phyloP scores from a whole-genome alignment of 805 yeast species.

The Candida germanica region DNA sequence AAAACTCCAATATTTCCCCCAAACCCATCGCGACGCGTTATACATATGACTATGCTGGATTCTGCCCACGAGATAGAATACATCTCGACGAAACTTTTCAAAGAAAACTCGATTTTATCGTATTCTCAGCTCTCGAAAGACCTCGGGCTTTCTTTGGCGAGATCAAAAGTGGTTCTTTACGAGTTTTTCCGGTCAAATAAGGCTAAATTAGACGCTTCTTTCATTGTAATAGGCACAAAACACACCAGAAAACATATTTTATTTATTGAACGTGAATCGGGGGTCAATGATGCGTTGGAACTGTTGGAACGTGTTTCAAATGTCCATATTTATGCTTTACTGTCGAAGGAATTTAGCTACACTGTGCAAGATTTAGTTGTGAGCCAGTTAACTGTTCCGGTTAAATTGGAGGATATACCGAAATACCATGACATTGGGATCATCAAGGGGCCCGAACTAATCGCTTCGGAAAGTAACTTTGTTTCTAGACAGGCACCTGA shows the following conservation, averaged over 20 bases:
- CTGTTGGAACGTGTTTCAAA: conserved; percentile 28
- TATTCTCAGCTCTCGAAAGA: conserved; percentile 42
- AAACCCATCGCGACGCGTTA: not conserved
- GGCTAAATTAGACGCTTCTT: conserved; percentile 37
- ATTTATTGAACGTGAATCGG: conserved; percentile 19
- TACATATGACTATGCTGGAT: conserved; percentile 32
- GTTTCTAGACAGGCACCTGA: no score
- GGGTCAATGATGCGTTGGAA: conserved; percentile 14
- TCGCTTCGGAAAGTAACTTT: conserved; percentile 1
- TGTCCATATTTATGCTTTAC: conserved; percentile 40
- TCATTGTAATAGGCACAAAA: conserved; percentile 38
- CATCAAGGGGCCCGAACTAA: conserved; percentile 28
- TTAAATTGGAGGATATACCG: conserved; percentile 14
- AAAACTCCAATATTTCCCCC: not conserved
- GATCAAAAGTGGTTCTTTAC: conserved; percentile 39
- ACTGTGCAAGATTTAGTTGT: conserved; percentile 17
- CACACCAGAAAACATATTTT: conserved; percentile 16
- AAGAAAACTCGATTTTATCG: conserved; percentile 28
- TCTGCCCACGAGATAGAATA: conserved; percentile 26
- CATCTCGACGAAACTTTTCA: conserved; percentile 24
- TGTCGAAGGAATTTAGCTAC: conserved; percentile 8
- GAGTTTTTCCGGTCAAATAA: conserved; percentile 36
- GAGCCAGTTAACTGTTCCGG: conserved; percentile 12
- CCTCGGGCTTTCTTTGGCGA: conserved; percentile 32
- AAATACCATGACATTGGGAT: conserved; percentile 27